A percentile compares a stretch with the other conserved stretches of the same genome.
phyloP scores from a whole-genome alignment of 257 asterid species.

The Rauvolfia tetraphylla region DNA sequence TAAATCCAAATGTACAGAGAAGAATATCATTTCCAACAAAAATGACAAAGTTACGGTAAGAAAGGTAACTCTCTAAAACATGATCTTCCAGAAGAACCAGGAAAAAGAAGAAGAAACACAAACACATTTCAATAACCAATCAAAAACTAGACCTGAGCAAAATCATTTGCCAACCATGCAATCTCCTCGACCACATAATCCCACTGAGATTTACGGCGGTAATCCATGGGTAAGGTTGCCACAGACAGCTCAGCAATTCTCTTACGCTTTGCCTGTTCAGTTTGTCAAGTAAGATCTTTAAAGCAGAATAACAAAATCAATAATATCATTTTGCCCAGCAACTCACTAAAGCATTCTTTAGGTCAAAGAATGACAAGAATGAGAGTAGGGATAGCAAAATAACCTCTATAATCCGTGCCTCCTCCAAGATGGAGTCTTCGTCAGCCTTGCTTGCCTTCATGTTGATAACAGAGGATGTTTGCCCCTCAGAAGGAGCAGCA shows the following conservation, averaged over 20 bases:
- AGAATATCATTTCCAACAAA: neutral
- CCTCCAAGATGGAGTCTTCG: slow-evolving; percentile 80
- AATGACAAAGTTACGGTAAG: neutral
- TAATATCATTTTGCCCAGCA: slow-evolving; percentile 9
- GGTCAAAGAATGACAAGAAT: neutral
- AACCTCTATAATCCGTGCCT: slow-evolving; percentile 87
- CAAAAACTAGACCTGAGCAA: slow-evolving; percentile 70
- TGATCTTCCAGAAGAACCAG: neutral
- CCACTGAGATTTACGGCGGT: slow-evolving; percentile 70
- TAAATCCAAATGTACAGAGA: neutral
- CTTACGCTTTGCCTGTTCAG: slow-evolving; percentile 79
- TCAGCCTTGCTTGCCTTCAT: slow-evolving; percentile 42
- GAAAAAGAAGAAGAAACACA: too few species aligned
- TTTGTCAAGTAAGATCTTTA: slow-evolving; percentile 39
- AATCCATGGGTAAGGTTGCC: slow-evolving; percentile 36
- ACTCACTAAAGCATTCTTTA: slow-evolving; percentile 1
- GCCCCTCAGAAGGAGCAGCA: slow-evolving; percentile 35
- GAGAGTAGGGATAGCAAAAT: slow-evolving; percentile 10
- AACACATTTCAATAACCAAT: neutral
- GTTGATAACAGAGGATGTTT: slow-evolving; percentile 30
- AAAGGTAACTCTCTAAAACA: neutral
- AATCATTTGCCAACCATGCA: slow-evolving; percentile 98
- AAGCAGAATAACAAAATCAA: slow-evolving; percentile 22
- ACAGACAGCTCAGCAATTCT: slow-evolving; percentile 60
- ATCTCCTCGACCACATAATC: slow-evolving; percentile 93